Base-by-base conservation (phyloP, 2,329 filamentous ascomycete species). In the Aspergillus sp. region DNA sequence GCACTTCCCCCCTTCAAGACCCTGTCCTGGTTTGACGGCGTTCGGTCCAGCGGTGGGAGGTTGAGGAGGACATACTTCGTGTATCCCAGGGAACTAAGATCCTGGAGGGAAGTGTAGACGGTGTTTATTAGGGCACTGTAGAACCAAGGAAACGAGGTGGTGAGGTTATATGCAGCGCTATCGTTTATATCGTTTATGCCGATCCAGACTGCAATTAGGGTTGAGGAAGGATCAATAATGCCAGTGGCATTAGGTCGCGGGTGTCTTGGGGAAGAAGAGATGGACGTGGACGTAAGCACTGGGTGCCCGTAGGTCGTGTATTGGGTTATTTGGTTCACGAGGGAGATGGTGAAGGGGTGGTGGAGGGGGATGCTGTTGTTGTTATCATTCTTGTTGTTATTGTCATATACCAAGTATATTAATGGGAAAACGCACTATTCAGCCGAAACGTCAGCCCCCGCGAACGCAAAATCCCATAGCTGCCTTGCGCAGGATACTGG, bases 101-200 rank as follows among this genome's bases (percentile, higher is more conserved):
- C 15, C 15, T 37, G 35, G 4, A 37, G 12, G 4, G 35, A 37
- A 12, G 35, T 37, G 35, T 15, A 37, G 1, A n/a, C 6, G 14
- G 35, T n/a, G 12, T 5, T n/a, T 37, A 37, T n/a, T 5, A 37
- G 35, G 35, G 14, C 9, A n/a, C 4, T 35, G 27, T 9, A 48
- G 17, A 11, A n/a, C 2, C 3, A 11, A 37, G 45, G 27, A 31
- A 82, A 83, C 11, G 74, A 37, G 17, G 33, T 8, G 33, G 25
- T 70, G 12, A 78, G 73, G 33, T 70, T 73, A 48, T 76, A 77
- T 41, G 77, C 75, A 14, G 70, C 73, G 6, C 77, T 77, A 64
- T 85, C 82, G 60, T 74, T 76, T 59, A 85, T 82, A 56, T 85
- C 83, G 64, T 85, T 85, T 58, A 85, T 72, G 3, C 81, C 83